These are phyloP conservation scores for Lipomyces anomalus DNA, from an alignment of 805 yeast species.

Conservation along the genomic window DNA sequence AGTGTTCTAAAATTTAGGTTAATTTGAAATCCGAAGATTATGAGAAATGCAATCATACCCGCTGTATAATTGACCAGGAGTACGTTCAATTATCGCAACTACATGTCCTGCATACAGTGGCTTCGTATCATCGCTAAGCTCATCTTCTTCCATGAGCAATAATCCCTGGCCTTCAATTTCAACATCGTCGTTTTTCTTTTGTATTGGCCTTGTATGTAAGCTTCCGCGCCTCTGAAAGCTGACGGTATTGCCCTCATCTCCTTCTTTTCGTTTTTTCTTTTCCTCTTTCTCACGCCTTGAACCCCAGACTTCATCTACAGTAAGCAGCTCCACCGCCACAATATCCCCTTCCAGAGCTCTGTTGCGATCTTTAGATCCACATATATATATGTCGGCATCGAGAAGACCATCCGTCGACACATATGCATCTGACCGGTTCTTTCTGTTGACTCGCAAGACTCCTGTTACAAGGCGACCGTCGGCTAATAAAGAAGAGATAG, in stretches of 20 bases:
- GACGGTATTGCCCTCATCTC: conserved; percentile 48
- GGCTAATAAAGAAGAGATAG: conserved; percentile 78
- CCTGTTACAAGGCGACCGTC: conserved; percentile 94
- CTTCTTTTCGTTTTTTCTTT: conserved; percentile 78
- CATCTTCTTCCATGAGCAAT: conserved; percentile 88
- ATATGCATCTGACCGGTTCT: conserved; percentile 95
- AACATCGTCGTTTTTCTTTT: conserved; percentile 95
- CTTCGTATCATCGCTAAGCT: conserved; percentile 83
- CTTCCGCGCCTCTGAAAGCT: conserved; percentile 75
- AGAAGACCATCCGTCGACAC: conserved; percentile 94
- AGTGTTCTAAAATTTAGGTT: conserved; percentile 55
- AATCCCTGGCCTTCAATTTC: conserved; percentile 98
- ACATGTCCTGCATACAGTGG: conserved; percentile 98
- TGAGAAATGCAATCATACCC: conserved; percentile 5
- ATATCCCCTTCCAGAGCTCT: conserved; percentile 95
- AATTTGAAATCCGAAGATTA: background rate
- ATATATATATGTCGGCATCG: conserved; percentile 94
- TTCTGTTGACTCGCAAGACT: conserved; percentile 85
- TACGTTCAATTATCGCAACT: conserved; percentile 95
- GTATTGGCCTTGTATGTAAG: conserved; percentile 89
- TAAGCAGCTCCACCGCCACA: conserved; percentile 89
- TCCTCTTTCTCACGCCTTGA: conserved; percentile 96
- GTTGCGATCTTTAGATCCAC: conserved; percentile 97
- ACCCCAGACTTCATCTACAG: conserved; percentile 97
- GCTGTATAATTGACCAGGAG: conserved; percentile 92